Evolutionary conservation across 2,329 filamentous ascomycete species (phyloP), one percentile per base, ranked within the genome.

Genomic region (Lomentospora prolificans): DNA sequence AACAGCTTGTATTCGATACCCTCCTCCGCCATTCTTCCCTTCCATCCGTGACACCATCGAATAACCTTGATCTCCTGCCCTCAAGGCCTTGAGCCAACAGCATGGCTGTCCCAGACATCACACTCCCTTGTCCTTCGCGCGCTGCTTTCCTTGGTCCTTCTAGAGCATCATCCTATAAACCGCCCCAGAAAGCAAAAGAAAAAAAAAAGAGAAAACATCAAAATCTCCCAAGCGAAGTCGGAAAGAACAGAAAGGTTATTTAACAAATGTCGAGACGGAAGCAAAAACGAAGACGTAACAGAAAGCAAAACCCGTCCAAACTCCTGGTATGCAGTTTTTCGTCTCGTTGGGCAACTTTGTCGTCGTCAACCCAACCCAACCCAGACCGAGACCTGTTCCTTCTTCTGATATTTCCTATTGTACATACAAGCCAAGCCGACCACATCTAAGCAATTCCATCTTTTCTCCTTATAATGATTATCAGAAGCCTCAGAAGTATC

Each of bases 251-350:
- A n/a, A n/a, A n/a, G n/a, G n/a, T n/a, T n/a, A n/a, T n/a, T n/a
- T n/a, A n/a, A n/a, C n/a, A 39, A n/a, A 14, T 17, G 5, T 41
- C 14, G n/a, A 55, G n/a, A 55, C 14, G 48, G 30, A 33, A 33
- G 12, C 30, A 33, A 12, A 12, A 33, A 33, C 7, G 12, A 33
- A 33, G 30, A 33, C 30, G 50, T 52, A 17, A 24, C 27, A 52
- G 48, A 50, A 50, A 24, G 6, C 10, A 51, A 30, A 3, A 31
- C 25, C 24, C 48, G 17, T 31, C 48, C 48, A 51, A 51, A 51
- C 48, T 51, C 48, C 48, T 52, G 30, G 24, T 44, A 55, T 55
- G 53, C 53, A 55, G 53, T 33, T 55, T 36, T 55, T 44, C 53
- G 41, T 36, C 50, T 24, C 24, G 36, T 19, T 41, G 36, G 36